phyloP scores from a whole-genome alignment of 2,329 filamentous ascomycete genomes.

The Capronia epimyces region DNA sequence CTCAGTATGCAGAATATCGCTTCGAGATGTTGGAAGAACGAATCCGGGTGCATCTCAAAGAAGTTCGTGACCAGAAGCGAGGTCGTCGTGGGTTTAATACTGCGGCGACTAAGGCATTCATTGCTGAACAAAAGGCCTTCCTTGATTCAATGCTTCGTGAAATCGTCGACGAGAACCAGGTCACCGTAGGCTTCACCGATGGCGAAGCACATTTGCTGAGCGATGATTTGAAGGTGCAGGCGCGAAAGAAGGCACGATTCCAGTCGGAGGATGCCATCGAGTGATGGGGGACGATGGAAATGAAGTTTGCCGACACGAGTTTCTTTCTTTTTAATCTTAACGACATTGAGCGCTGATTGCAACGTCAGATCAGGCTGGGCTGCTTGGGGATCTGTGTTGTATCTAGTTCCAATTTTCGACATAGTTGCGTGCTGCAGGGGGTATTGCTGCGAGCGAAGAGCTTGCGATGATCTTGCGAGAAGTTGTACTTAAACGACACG shows the following conservation, averaged over 20 bases:
- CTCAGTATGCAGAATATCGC: constrained; percentile 58
- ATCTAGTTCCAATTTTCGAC: neutral
- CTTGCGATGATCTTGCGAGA: neutral
- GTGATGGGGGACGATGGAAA: neutral
- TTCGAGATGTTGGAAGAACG: constrained; percentile 59
- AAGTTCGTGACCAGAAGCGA: constrained; percentile 32
- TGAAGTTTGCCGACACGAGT: neutral
- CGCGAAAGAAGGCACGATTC: constrained; percentile 28
- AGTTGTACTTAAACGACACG: neutral
- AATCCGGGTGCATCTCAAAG: constrained; percentile 43
- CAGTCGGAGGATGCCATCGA: neutral
- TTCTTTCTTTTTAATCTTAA: neutral
- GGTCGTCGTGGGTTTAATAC: constrained; percentile 34
- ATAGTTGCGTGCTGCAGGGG: neutral
- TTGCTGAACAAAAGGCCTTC: constrained; percentile 31
- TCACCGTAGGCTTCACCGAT: constrained; percentile 35
- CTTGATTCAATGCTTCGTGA: constrained; percentile 39
- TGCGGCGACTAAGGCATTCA: constrained; percentile 30
- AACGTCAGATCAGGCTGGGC: neutral
- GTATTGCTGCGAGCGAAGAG: neutral
- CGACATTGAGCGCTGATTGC: neutral
- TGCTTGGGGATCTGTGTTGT: neutral
- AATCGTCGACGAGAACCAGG: constrained; percentile 39
- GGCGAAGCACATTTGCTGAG: constrained; percentile 35
- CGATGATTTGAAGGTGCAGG: constrained; percentile 34